Conservation (phyloP, 1,139 yeast genomes). For the Kazachstania sp. region DNA sequence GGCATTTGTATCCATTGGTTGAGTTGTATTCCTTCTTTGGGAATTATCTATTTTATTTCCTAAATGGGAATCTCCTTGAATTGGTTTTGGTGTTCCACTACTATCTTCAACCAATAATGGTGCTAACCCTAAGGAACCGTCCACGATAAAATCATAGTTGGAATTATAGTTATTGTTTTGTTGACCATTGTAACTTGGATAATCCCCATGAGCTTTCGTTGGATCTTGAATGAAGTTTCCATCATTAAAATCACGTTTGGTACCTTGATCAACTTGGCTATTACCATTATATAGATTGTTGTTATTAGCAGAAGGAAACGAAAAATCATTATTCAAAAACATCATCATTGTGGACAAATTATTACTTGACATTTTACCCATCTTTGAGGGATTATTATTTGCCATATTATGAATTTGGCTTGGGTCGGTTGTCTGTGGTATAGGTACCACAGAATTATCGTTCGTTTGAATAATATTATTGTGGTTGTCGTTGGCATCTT, state of each 20-base stretch:
- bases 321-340: constrained; percentile 9
- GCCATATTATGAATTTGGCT: not conserved
- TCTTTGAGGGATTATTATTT: not conserved
- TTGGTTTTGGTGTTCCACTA: constrained; percentile 3
- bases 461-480: not conserved
- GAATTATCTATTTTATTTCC: not conserved
- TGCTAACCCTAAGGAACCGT: constrained; percentile 30
- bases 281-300: not conserved
- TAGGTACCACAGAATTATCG: not conserved
- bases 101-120: constrained; percentile 25
- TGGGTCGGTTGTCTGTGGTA: not conserved
- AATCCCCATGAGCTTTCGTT: constrained; percentile 4
- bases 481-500: not conserved
- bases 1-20: not conserved
- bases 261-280: not conserved
- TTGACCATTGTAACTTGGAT: constrained; percentile 3
- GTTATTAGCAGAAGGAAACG: constrained; percentile 7
- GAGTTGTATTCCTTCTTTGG: not conserved
- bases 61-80: not conserved
- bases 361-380: constrained; percentile 2
- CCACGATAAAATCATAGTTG: constrained; percentile 24
- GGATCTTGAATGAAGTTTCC: not conserved
- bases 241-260: not conserved
- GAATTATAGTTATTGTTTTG: constrained; percentile 2
- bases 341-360: constrained; percentile 10